Base-by-base conservation (phyloP, 2,329 filamentous ascomycete species). In the Botrytis cinerea region DNA sequence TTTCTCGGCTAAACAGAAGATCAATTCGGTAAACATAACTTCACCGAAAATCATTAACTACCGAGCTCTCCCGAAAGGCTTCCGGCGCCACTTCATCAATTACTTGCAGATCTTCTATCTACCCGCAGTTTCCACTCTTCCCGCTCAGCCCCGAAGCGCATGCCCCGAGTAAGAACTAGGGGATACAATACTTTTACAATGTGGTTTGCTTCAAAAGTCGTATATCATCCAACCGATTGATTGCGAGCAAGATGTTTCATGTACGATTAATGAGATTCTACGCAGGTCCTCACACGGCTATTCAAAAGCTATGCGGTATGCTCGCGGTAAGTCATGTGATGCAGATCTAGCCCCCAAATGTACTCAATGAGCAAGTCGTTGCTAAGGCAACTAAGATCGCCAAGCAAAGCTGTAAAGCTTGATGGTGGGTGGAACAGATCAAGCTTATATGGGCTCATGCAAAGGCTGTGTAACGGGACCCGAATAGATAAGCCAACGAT, bases 211-310 rank as follows among this genome's bases (percentile, higher is more conserved):
- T 43, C 12, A 28, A 28, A 43, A 10, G 12, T 54, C 64, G 45
- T 51, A 67, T 14, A 10, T 9, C 9, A 9, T 43, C 57, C 54
- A 61, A 70, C 46, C 22, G n/a, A 8, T 54, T 54, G n/a, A 10
- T 20, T 4, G 2, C 16, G 1, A 45, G n/a, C 14, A 28, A 45
- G 60, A 18, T 25, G 10, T 43, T 43, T 43, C 35, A 59, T 57
- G 25, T 46, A 48, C 18, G 10, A 10, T 32, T 25, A 32, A 38
- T 63, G 22, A 48, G 32, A 14, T 20, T 12, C 8, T 32, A 38
- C 35, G 60, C 70, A 45, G 70, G 70, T 71, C 70, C 35, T 48
- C 10, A 45, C 40, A 35, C 10, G 54, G 14, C 45, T 32, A n/a
- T 16, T 28, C 16, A 4, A 54, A n/a, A 28, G 22, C 22, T 16